Percentiles rank a stretch among this genome's conserved stretches.
Evolutionary conservation across 169 alveolate species (phyloP).

Genomic region (Eimeria tenella): DNA sequence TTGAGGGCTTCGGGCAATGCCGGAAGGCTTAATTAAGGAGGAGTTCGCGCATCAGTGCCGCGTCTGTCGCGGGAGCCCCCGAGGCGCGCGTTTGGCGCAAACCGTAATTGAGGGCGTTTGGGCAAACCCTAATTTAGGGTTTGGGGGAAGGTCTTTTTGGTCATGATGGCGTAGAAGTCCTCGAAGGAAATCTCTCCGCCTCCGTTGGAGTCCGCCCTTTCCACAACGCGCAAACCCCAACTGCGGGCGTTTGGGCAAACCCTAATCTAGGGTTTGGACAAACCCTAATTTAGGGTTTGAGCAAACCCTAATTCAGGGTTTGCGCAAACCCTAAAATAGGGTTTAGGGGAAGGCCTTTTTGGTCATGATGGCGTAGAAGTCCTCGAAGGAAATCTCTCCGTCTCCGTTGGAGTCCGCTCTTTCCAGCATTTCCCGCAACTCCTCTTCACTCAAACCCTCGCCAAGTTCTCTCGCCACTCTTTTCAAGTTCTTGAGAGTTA

Average conservation of each 20-base stretch:
- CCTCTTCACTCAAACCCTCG: slow-evolving; percentile 98
- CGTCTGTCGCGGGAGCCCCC: too few relatives aligned
- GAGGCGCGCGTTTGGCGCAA: too few relatives aligned
- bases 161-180: slow-evolving; percentile 99
- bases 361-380: slow-evolving; percentile 98
- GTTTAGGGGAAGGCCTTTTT: slow-evolving; percentile 96
- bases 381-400: slow-evolving; percentile 98
- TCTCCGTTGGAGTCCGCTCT: slow-evolving; percentile 99
- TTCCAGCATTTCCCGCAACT: slow-evolving; percentile 97
- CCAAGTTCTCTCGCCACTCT: slow-evolving; percentile 99
- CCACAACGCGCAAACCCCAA: slow-evolving; percentile 83
- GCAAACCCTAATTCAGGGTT: too few relatives aligned
- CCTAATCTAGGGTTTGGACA: too few relatives aligned
- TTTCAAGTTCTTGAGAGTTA: slow-evolving; percentile 96
- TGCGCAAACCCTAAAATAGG: neutral
- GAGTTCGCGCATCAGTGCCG: too few relatives aligned
- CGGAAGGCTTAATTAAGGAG: too few relatives aligned
- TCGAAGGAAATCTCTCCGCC: slow-evolving; percentile 99
- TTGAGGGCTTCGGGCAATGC: too few relatives aligned
- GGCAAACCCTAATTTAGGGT: neutral
- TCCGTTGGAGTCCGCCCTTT: slow-evolving; percentile 98
- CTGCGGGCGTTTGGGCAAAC: too few relatives aligned
- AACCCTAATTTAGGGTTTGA: too few relatives aligned
- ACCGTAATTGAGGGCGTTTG: neutral
- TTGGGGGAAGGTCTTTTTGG: slow-evolving; percentile 97